Conservation (phyloP, 1,284 basidiomycete genomes). For the Hymenochaete sp. region DNA sequence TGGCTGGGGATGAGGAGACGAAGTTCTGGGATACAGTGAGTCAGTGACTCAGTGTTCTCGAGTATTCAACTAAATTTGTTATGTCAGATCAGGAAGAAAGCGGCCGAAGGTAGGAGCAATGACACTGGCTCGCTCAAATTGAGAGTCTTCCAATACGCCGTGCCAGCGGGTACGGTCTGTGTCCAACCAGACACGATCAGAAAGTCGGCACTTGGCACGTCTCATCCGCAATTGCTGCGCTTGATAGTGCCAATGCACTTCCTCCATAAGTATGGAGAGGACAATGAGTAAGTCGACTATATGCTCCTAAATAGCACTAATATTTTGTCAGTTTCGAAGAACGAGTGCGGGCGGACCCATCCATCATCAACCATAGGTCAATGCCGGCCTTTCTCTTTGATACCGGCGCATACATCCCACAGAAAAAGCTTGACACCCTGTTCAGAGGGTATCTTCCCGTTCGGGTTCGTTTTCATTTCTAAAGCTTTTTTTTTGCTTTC, state of each 20-base stretch:
- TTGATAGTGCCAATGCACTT: neutral
- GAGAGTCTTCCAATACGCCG: neutral
- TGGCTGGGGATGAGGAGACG: neutral
- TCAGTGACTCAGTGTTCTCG: neutral
- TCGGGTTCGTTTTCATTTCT: neutral
- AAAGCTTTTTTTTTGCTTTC: neutral
- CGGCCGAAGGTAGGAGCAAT: neutral
- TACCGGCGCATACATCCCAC: no score
- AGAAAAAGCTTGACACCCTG: neutral
- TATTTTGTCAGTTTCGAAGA: neutral
- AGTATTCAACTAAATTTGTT: neutral
- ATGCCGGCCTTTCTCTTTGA: neutral
- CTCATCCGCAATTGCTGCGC: neutral
- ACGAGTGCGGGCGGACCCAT: neutral
- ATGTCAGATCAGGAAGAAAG: neutral
- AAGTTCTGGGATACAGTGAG: neutral
- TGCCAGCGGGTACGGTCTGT: neutral
- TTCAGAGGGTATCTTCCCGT: neutral
- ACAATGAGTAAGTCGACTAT: neutral
- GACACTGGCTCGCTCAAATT: neutral
- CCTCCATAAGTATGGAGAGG: neutral
- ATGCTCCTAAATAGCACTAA: neutral
- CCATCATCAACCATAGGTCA: neutral
- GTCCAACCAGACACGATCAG: neutral
- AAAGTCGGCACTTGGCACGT: neutral